Evolutionary conservation across 345 rosid species (phyloP).

Genomic region (Eucalyptus tenuipes): DNA sequence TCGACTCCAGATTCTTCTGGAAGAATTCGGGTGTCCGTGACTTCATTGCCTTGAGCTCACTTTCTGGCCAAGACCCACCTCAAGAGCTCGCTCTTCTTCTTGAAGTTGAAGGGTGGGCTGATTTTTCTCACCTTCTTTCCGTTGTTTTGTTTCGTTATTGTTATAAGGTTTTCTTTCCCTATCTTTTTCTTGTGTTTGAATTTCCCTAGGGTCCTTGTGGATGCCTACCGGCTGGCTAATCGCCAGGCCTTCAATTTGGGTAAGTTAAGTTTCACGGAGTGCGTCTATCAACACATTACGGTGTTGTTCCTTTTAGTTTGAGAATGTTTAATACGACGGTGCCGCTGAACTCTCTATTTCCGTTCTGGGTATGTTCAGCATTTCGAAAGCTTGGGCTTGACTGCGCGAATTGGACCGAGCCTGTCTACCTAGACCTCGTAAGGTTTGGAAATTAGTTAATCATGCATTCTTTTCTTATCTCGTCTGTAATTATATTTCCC

Average conservation of each 20-base stretch:
- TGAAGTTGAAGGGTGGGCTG: constrained; percentile 78
- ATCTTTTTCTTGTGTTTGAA: not conserved
- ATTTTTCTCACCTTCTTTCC: not conserved
- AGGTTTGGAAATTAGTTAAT: constrained; percentile 24
- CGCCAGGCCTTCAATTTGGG: constrained; percentile 85
- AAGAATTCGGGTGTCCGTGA: constrained; percentile 7
- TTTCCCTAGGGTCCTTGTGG: constrained; percentile 60
- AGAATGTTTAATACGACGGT: not conserved
- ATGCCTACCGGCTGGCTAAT: constrained; percentile 68
- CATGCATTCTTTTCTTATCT: not conserved
- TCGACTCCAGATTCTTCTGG: constrained; percentile 7
- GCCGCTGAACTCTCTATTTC: not conserved
- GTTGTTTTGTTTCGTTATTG: not conserved
- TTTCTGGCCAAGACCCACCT: constrained; percentile 23
- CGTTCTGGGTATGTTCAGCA: constrained; percentile 25
- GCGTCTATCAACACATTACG: not conserved
- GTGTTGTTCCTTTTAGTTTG: not conserved
- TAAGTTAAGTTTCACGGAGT: constrained; percentile 5
- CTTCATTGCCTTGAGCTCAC: constrained; percentile 24
- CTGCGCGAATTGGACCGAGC: constrained; percentile 90
- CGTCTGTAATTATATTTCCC: not conserved
- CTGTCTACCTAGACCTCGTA: constrained; percentile 64
- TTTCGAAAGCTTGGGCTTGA: constrained; percentile 93
- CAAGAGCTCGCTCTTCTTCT: constrained; percentile 64
- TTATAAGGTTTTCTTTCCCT: not conserved